Evolutionary conservation across 192 early-diverging fungal genomes (phyloP), one percentile per base, ranked within the genome.

Genomic region (Podila clonocystis): DNA sequence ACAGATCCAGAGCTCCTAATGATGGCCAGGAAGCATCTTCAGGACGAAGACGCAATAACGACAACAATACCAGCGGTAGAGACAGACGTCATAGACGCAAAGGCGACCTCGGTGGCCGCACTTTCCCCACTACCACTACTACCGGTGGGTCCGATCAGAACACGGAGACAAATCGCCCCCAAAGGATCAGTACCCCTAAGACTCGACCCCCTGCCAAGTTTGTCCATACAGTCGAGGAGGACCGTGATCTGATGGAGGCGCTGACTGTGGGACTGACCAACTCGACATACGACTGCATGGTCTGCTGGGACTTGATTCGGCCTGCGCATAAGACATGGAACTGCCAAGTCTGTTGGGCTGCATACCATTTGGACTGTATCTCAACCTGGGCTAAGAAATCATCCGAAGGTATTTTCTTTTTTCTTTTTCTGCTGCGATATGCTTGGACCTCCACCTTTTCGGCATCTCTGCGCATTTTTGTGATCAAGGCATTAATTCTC

Each of bases 251-350:
- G 38, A 78, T 91, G 65, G 86, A 84, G 5, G 85, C 90, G 11
- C 83, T 97, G 30, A 87, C 90, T 2, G 82, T 88, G 55, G 90
- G 89, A 34, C 85, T 97, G 58, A 87, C 80, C 22, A 90, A 83
- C 36, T 88, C 90, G 15, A 84, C 89, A 0, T 97, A 97, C 84
- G 96, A 99, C 72, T 99, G 97, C 86, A 96, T 98, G 96, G 91
- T 99, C 11, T 99, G 97, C 85, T 97, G 93, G 88, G 97, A 99
- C 85, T 82, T 83, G 22, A 87, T 99, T 60, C 85, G 89, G 55
- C 86, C 83, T 13, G 86, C 85, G 8, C 89, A 97, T 76, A 84
- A 83, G 33, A 90, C 91, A 9, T 99, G 97, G 97, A 89, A 87
- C 55, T 99, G 97, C 85, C 84, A 89, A 74, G 82, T 82, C 55